phyloP scores from a whole-genome alignment of 805 yeast species.

The Clavispora vitiphila region DNA sequence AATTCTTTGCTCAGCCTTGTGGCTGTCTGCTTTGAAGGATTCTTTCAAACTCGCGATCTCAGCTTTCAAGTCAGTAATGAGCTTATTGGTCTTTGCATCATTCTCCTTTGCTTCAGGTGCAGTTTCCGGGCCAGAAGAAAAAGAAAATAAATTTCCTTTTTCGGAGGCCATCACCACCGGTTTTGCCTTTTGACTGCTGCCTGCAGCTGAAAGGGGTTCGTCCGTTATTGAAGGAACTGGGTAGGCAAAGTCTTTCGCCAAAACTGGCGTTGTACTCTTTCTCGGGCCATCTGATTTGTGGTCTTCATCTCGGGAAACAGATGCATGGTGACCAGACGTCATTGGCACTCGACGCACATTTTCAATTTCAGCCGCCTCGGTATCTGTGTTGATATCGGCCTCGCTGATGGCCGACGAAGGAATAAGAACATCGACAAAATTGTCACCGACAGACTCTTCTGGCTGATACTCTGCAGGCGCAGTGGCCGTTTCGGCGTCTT shows the following conservation, averaged over 20 bases:
- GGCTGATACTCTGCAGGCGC: not conserved
- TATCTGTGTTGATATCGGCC: conserved; percentile 3
- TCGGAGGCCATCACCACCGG: not conserved
- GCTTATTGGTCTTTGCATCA: conserved; percentile 25
- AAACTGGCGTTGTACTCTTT: conserved; percentile 2
- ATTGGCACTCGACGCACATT: conserved; percentile 1
- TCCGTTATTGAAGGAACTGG: not conserved
- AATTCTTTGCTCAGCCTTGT: conserved; percentile 53
- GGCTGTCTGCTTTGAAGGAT: conserved; percentile 44
- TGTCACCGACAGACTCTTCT: conserved; percentile 8
- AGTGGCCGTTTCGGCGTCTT: not conserved
- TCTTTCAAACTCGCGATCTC: conserved; percentile 29
- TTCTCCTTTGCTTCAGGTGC: not conserved
- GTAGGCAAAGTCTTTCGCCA: conserved; percentile 1
- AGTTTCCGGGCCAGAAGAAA: not conserved
- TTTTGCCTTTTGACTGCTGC: not conserved
- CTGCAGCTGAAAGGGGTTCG: not conserved
- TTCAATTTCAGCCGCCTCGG: conserved; percentile 3
- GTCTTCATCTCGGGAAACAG: not conserved
- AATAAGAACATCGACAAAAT: conserved; percentile 26
- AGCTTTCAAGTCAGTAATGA: conserved; percentile 27
- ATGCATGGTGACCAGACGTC: not conserved
- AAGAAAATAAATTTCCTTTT: not conserved
- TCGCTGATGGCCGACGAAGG: conserved; percentile 22
- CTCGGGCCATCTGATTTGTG: not conserved